Evolutionary conservation across 106 monocot genomes (phyloP), one percentile per base, ranked within the genome.

Genomic region (Dendrobium chrysotoxum): DNA sequence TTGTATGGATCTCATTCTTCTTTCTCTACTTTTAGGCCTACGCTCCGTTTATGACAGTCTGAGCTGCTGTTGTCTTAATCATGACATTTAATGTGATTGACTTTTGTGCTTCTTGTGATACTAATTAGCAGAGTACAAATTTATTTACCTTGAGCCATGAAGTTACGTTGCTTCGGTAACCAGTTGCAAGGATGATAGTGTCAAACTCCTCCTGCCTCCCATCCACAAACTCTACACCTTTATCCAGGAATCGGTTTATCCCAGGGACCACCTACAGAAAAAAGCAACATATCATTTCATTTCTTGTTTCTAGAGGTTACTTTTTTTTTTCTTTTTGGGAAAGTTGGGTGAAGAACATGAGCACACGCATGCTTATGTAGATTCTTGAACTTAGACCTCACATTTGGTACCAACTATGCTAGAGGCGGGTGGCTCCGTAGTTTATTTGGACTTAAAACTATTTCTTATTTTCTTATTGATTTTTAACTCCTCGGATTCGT

Each of bases 131-230:
- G 10, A 57, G 35, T 11, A 35, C 18, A 50, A 40, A 12, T 25
- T 46, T 86, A 53, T 28, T 77, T 76, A 93, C 95, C 95, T 95
- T 93, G 75, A 95, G 88, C 95, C 95, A 95, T 39, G 89, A 88
- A 53, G 91, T 83, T 5, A 95, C 93, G 42, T 91, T 95, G 86
- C 95, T 95, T 66, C 46, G 81, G 75, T 95, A 95, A 20, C 95
- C 95, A 23, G 95, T 93, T 58, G 95, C 95, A 2, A 95, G 82
- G 80, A 95, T 93, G 45, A 95, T 78, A 1, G 91, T 77, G 53
- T 93, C 83, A 40, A 93, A 95, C 4, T 88, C 86, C 50, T 88
- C 91, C 18, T 79, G 77, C 75, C 72, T 85, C 3, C 95, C 91
- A 57, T 95, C 86, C 12, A 77, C 70, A 75, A 88, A 93, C 47